Percentiles rank a stretch among this genome's conserved stretches.
Evolutionary conservation across 2,329 filamentous ascomycete species (phyloP).

Genomic region (Ophiostoma piceae): DNA sequence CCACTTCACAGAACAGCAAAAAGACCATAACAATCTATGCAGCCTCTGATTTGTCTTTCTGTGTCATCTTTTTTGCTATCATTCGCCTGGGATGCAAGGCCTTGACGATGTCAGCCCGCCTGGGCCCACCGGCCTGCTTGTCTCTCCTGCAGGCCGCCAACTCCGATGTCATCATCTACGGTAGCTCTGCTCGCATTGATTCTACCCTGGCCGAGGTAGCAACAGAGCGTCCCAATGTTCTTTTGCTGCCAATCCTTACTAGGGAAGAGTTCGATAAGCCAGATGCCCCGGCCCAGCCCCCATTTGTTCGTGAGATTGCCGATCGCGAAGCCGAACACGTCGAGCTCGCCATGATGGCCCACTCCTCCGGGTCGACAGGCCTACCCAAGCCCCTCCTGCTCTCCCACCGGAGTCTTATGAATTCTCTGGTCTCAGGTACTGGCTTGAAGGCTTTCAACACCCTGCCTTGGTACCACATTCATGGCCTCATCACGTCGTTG

Average conservation of each 20-base stretch:
- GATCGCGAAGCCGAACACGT: conserved; percentile 31
- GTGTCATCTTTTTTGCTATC: conserved; percentile 41
- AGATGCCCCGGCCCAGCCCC: conserved; percentile 24
- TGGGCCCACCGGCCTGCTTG: conserved; percentile 39
- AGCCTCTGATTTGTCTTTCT: conserved; percentile 39
- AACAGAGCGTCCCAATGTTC: conserved; percentile 28
- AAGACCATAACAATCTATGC: conserved; percentile 39
- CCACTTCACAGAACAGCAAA: conserved; percentile 27
- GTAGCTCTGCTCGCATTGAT: conserved; percentile 34
- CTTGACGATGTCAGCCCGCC: conserved; percentile 41
- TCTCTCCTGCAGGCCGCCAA: conserved; percentile 37
- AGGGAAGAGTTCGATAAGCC: conserved; percentile 24
- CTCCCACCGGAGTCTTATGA: conserved; percentile 39
- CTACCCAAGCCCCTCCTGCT: conserved; percentile 43
- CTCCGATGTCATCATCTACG: conserved; percentile 37
- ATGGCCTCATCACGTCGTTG: conserved; percentile 39
- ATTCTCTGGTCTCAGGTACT: conserved; percentile 33
- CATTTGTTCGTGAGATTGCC: conserved; percentile 29
- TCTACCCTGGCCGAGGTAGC: conserved; percentile 32
- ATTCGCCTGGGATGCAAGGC: conserved; percentile 41
- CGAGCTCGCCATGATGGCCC: conserved; percentile 39
- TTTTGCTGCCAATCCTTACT: conserved; percentile 25
- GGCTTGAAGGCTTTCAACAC: conserved; percentile 40
- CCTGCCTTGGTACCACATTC: conserved; percentile 42
- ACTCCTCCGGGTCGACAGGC: conserved; percentile 46